Evolutionary conservation across 2,329 filamentous ascomycete genomes (phyloP).

Genomic region (Calonectria crousiana): DNA sequence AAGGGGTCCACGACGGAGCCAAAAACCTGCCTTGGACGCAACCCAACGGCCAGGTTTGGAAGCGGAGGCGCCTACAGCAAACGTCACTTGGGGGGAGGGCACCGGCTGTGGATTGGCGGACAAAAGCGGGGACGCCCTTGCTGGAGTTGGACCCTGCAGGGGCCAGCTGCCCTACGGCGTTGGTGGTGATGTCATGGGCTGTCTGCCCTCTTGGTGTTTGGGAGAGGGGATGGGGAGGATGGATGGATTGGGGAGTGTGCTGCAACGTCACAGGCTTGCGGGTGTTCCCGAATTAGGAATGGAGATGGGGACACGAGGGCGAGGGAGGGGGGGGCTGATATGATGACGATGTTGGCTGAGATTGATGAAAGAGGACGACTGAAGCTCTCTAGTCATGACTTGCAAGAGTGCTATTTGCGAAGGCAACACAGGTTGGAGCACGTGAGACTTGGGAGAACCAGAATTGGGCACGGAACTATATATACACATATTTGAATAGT

Average conservation of each 20-base stretch:
- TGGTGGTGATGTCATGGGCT: slow-evolving; percentile 5
- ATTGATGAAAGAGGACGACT: neutral
- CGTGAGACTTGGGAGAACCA: neutral
- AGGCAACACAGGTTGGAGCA: neutral
- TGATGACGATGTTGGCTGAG: neutral
- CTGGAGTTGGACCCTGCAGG: slow-evolving; percentile 30
- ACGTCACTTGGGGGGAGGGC: slow-evolving; percentile 36
- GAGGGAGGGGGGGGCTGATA: neutral
- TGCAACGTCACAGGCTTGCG: neutral
- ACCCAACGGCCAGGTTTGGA: neutral
- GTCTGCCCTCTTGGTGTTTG: neutral
- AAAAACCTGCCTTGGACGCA: slow-evolving; percentile 24
- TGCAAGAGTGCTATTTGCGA: neutral
- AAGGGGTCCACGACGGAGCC: neutral
- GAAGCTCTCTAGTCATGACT: neutral
- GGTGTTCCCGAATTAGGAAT: neutral
- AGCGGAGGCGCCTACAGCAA: neutral
- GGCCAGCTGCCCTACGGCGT: slow-evolving; percentile 18
- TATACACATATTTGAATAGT: neutral
- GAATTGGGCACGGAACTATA: neutral
- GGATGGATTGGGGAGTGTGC: neutral
- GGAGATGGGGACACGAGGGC: neutral
- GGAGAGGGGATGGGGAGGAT: neutral
- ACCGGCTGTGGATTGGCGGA: slow-evolving; percentile 33
- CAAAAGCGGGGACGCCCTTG: neutral